Evolutionary conservation across 2,329 filamentous ascomycete genomes (phyloP), one percentile per base, ranked within the genome.

Genomic region (Davidsoniella virescens): DNA sequence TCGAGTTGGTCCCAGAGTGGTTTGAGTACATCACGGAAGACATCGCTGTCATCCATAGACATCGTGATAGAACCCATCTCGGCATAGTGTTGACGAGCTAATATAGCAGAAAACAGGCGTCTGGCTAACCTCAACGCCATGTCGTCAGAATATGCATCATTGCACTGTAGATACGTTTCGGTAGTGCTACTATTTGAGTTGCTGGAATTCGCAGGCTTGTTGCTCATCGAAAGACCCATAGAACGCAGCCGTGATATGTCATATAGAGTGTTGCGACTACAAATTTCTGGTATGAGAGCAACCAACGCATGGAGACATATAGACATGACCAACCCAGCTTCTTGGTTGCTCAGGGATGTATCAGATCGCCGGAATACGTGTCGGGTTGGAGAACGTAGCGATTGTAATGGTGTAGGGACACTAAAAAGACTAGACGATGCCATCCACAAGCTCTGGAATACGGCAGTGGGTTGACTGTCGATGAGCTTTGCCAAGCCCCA

Each of bases 371-470:
- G 62, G 23, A 66, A 66, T 4, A 65, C 57, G 51, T 62, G 65
- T 17, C 60, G 59, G 2, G 62, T 64, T 0, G 67, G 61, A 16
- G 67, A 65, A 7, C 62, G 63, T 42, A 65, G 59, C 8, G 64
- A 61, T 51, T 67, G 67, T 1, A 73, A 56, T 5, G 64, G 56
- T 50, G 66, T 65, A 1, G 76, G 74, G 1, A 74, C 70, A n/a
- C 67, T 64, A 56, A 81, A 82, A 4, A 82, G 64, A 44, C 68
- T 68, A 6, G 69, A 71, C 1, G 77, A 68, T 5, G 75, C 75
- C 55, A 75, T 66, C 80, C 80, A 84, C 4, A 83, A 65, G 56
- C 75, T 78, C 58, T 81, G 73, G 47, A 80, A 72, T 2, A 82
- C 75, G 17, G 81, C 59, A 44, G 65, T 74, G 4, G 76, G 74